phyloP scores from a whole-genome alignment of 306 rosid genomes.

The Ziziphus jujuba region DNA sequence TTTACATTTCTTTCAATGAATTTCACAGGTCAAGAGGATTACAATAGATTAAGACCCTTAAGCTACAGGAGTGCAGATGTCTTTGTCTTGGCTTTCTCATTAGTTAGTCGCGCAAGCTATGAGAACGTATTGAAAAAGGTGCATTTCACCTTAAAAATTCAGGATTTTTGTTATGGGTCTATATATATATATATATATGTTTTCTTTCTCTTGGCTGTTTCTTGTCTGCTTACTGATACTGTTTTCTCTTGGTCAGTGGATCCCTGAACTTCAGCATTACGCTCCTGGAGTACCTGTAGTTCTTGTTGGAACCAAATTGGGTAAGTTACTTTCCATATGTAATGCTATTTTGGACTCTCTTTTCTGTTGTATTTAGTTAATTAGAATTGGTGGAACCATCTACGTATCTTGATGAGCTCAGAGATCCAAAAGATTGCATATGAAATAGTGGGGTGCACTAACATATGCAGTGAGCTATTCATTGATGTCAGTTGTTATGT shows the following conservation, averaged over 20 bases:
- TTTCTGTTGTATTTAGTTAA: not conserved
- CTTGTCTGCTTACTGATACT: slow-evolving; percentile 5
- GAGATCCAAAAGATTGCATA: not conserved
- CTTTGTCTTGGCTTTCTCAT: slow-evolving; percentile 80
- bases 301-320: slow-evolving; percentile 83
- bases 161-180: not conserved
- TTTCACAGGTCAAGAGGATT: slow-evolving; percentile 87
- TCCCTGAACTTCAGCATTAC: slow-evolving; percentile 88
- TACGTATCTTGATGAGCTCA: not conserved
- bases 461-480: not conserved
- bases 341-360: slow-evolving; percentile 4
- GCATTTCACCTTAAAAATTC: not conserved
- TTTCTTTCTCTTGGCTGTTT: not conserved
- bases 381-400: not conserved
- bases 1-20: slow-evolving; percentile 16
- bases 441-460: not conserved
- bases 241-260: slow-evolving; percentile 58
- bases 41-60: slow-evolving; percentile 88
- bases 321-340: slow-evolving; percentile 31
- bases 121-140: slow-evolving; percentile 87
- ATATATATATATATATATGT: not conserved
- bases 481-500: not conserved
- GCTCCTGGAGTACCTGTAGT: slow-evolving; percentile 81
- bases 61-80: slow-evolving; percentile 96
- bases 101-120: slow-evolving; percentile 84